A percentile compares a stretch with the other conserved stretches of the same genome.
phyloP scores from a whole-genome alignment of 352 stramenopile species.

The Phytophthora meadii region DNA sequence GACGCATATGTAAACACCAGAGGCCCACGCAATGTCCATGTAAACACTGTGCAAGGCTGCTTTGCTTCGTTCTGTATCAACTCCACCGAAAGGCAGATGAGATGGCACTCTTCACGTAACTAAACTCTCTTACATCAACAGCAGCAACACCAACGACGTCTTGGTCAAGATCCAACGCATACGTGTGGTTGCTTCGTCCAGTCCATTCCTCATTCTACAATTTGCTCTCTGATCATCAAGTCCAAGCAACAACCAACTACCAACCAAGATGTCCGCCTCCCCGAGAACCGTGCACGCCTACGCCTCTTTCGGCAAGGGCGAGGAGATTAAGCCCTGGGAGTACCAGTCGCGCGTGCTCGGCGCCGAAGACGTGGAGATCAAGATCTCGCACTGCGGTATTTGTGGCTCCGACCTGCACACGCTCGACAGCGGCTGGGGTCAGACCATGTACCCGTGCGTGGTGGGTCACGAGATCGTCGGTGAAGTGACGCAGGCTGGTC shows the following conservation, averaged over 20 bases:
- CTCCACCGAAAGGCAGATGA: too few relatives aligned
- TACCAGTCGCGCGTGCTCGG: slow-evolving; percentile 34
- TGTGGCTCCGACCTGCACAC: slow-evolving; percentile 33
- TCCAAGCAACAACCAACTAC: slow-evolving; percentile 12
- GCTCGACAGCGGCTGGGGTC: slow-evolving; percentile 31
- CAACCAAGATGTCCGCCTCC: slow-evolving; percentile 26
- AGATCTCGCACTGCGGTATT: slow-evolving; percentile 32
- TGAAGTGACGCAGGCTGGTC: slow-evolving; percentile 19
- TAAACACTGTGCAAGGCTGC: too few relatives aligned
- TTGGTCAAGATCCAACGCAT: too few relatives aligned
- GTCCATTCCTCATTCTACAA: slow-evolving; percentile 6
- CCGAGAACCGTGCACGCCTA: slow-evolving; percentile 38
- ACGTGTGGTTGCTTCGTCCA: too few relatives aligned
- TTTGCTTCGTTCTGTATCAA: too few relatives aligned
- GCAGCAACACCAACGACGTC: too few relatives aligned
- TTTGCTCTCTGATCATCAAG: slow-evolving; percentile 13
- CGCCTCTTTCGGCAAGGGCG: slow-evolving; percentile 44
- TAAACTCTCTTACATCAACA: too few relatives aligned
- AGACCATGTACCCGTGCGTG: slow-evolving; percentile 47
- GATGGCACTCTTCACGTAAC: too few relatives aligned
- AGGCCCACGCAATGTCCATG: too few relatives aligned
- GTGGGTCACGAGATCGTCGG: slow-evolving; percentile 54
- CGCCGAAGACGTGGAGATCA: slow-evolving; percentile 25
- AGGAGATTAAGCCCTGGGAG: slow-evolving; percentile 45
- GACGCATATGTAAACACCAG: too few relatives aligned